Evolutionary conservation across 306 rosid genomes (phyloP).

Genomic region (Cicer chorassanicum): DNA sequence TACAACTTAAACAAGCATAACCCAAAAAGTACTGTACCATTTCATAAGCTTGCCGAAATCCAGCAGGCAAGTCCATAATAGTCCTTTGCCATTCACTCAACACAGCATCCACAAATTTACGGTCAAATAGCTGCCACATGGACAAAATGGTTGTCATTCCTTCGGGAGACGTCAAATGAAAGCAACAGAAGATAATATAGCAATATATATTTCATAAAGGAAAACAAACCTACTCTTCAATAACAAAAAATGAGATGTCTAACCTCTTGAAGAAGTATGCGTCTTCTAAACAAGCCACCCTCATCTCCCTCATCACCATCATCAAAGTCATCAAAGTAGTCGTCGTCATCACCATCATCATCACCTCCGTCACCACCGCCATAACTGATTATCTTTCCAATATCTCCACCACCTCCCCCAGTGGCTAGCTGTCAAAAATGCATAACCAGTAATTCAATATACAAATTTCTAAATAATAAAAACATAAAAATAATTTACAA

Average conservation of each 20-base stretch:
- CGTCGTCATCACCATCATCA: conserved; percentile 91
- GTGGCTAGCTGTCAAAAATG: conserved; percentile 64
- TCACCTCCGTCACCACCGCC: conserved; percentile 99
- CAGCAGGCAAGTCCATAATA: conserved; percentile 97
- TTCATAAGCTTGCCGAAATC: conserved; percentile 97
- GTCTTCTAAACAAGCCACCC: conserved; percentile 90
- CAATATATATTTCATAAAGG: not conserved
- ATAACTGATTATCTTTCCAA: conserved; percentile 80
- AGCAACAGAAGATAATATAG: conserved; percentile 23
- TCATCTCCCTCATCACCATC: conserved; percentile 98
- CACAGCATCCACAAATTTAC: conserved; percentile 92
- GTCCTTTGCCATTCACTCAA: conserved; percentile 95
- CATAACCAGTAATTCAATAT: conserved; percentile 13
- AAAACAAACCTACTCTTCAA: not conserved
- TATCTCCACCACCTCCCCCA: conserved; percentile 96
- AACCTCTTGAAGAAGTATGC: conserved; percentile 92
- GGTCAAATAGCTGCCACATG: conserved; percentile 82
- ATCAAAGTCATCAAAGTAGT: conserved; percentile 94
- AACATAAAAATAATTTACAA: conserved; percentile 25
- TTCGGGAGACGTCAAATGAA: conserved; percentile 35
- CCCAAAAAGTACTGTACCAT: conserved; percentile 60
- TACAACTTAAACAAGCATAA: conserved; percentile 38
- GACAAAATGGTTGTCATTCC: conserved; percentile 41
- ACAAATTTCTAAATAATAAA: conserved; percentile 15
- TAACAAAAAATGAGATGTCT: conserved; percentile 39